Base-by-base conservation (phyloP, 2,329 filamentous ascomycete species). In the Fusarium subglutinans region DNA sequence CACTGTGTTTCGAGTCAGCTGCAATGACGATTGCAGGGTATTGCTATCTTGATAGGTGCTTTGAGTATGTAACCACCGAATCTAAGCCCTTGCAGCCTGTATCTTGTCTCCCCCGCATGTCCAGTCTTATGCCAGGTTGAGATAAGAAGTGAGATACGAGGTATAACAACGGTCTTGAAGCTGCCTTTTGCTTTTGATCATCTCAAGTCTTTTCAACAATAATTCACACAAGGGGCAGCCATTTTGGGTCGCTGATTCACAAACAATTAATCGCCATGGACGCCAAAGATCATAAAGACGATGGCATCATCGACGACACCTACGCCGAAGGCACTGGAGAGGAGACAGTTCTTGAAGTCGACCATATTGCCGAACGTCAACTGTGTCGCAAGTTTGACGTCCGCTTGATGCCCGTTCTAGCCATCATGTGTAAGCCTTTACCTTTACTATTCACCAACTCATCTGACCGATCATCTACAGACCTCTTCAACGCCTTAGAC, bases 351-450 rank as follows among this genome's bases (percentile, higher is more conserved):
- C 64, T 59, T 5, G 43, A 69, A 0, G 64, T 69, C 1, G 66
- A 69, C n/a, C 64, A 63, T 18, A 69, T 69, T 5, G 66, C 66
- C 0, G 66, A 69, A 8, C 43, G 66, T 2, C 66, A 69, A 17
- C 56, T 69, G 4, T 69, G 66, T 18, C 66, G 64, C 26, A 69
- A 69, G 10, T 69, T 69, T 1, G 66, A 69, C 0, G 43, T 69
- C 6, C 66, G 66, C 0, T 15, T 69, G 22, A 69, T 69, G 66
- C 66, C 66, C 7, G 56, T 69, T 2, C 10, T 69, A 2, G 66
- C 64, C 3, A 45, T 69, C 17, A 69, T 69, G 66, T 69, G 66
- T 69, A 63, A 17, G 64, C 8, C 13, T 1, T 11, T 4, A 1
- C 9, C 12, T 55, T 5, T 4, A 20, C 9, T 1, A 1, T 6